Conservation (phyloP, 2,329 filamentous ascomycete genomes). For the Diplodia intermedia region DNA sequence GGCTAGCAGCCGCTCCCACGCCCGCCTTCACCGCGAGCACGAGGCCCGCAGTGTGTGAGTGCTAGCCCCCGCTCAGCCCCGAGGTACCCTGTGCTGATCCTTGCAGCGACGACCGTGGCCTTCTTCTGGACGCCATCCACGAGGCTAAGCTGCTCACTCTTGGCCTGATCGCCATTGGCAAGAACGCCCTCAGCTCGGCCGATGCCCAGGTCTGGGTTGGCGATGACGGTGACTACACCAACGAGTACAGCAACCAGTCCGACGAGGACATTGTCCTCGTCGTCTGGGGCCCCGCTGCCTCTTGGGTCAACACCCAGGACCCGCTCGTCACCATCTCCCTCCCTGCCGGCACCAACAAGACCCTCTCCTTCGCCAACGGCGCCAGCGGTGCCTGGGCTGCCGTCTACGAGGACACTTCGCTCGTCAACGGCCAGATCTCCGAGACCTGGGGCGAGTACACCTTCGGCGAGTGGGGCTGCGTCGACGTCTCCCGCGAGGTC, state of each 20-base stretch:
- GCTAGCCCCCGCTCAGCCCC: no score
- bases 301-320: constrained; percentile 45
- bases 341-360: constrained; percentile 45
- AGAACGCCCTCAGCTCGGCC: constrained; percentile 39
- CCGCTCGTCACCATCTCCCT: constrained; percentile 52
- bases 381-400: constrained; percentile 52
- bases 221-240: constrained; percentile 43
- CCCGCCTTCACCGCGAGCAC: constrained; percentile 25
- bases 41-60: constrained; percentile 21
- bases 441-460: constrained; percentile 57
- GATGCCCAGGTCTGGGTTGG: constrained; percentile 47
- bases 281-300: constrained; percentile 47
- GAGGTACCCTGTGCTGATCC: neutral
- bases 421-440: constrained; percentile 47
- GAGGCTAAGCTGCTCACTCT: constrained; percentile 38
- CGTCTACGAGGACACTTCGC: constrained; percentile 44
- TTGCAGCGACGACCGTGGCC: constrained; percentile 27
- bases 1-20: constrained; percentile 32
- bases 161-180: constrained; percentile 40
- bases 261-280: constrained; percentile 44
- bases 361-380: constrained; percentile 49
- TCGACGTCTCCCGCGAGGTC: constrained; percentile 55
- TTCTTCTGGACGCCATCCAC: constrained; percentile 35
- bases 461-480: constrained; percentile 48
- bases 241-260: constrained; percentile 47